These are phyloP conservation scores for Wickerhamomyces sydowiorum DNA, from an alignment of 805 yeast species.

Conservation along the genomic window DNA sequence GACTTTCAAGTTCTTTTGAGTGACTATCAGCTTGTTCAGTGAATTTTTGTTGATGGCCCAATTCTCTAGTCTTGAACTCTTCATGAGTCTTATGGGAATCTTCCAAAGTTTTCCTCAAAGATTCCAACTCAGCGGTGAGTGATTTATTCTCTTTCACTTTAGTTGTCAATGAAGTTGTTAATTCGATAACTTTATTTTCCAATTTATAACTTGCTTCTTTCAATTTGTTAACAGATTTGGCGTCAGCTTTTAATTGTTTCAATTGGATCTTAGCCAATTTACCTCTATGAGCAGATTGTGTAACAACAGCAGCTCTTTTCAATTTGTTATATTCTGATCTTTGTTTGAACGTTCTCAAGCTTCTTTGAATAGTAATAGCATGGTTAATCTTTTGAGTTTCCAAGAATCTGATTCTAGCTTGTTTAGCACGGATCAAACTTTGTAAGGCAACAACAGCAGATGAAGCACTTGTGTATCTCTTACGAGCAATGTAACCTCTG, in stretches of 20 bases:
- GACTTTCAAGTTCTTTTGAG: slow-evolving; percentile 36
- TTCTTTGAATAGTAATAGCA: slow-evolving; percentile 67
- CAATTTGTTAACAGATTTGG: slow-evolving; percentile 84
- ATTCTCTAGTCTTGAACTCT: slow-evolving; percentile 47
- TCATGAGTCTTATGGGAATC: slow-evolving; percentile 51
- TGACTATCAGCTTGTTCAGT: slow-evolving; percentile 42
- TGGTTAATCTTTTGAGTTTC: slow-evolving; percentile 52
- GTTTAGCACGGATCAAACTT: slow-evolving; percentile 43
- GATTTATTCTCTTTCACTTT: slow-evolving; percentile 80
- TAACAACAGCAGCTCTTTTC: slow-evolving; percentile 52
- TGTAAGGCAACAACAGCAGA: slow-evolving; percentile 38
- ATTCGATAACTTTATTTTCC: slow-evolving; percentile 96
- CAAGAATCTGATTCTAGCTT: slow-evolving; percentile 46
- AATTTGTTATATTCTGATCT: slow-evolving; percentile 44
- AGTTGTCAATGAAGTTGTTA: slow-evolving; percentile 76
- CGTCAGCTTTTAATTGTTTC: slow-evolving; percentile 67
- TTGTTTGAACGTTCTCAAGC: slow-evolving; percentile 63
- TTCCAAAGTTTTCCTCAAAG: slow-evolving; percentile 43
- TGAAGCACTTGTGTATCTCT: slow-evolving; percentile 22
- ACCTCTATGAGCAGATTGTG: slow-evolving; percentile 78
- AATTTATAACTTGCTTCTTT: slow-evolving; percentile 88
- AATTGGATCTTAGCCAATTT: slow-evolving; percentile 65
- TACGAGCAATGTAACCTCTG: slow-evolving; percentile 50
- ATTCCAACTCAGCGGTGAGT: slow-evolving; percentile 55
- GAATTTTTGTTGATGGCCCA: slow-evolving; percentile 42